Conservation (phyloP, 2,329 filamentous ascomycete species). For the Lachnellula arida region DNA sequence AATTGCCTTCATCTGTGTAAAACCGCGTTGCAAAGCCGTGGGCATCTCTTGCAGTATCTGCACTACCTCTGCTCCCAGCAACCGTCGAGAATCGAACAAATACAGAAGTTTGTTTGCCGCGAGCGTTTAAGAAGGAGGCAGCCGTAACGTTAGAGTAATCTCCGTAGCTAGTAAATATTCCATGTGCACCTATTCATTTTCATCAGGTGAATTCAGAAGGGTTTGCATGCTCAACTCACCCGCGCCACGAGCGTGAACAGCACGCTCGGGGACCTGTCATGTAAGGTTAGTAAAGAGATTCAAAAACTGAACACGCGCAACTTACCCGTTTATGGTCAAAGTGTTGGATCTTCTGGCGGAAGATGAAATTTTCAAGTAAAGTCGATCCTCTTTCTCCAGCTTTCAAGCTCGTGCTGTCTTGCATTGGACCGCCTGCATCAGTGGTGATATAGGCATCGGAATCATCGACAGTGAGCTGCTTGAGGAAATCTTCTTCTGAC, state of each 20-base stretch:
- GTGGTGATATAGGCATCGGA: no score
- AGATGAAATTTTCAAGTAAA: no score
- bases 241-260: slow-evolving; percentile 65
- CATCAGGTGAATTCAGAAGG: slow-evolving; percentile 27
- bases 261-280: slow-evolving; percentile 46
- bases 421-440: no score
- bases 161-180: slow-evolving; percentile 62
- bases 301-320: no score
- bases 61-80: slow-evolving; percentile 61
- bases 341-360: no score
- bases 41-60: slow-evolving; percentile 66
- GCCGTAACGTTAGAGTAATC: slow-evolving; percentile 64
- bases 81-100: slow-evolving; percentile 75
- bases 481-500: no score
- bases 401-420: no score
- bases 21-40: slow-evolving; percentile 64
- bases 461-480: no score
- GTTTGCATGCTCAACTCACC: slow-evolving; percentile 41
- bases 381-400: no score
- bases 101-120: slow-evolving; percentile 55
- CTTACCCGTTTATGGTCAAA: no score
- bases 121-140: slow-evolving; percentile 56
- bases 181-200: slow-evolving; percentile 39
- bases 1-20: slow-evolving; percentile 41
- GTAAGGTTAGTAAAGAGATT: no score